A percentile compares a stretch with the other conserved stretches of the same genome.
Evolutionary conservation across 2,329 filamentous ascomycete species (phyloP).

Genomic region (Botryotinia narcissicola): DNA sequence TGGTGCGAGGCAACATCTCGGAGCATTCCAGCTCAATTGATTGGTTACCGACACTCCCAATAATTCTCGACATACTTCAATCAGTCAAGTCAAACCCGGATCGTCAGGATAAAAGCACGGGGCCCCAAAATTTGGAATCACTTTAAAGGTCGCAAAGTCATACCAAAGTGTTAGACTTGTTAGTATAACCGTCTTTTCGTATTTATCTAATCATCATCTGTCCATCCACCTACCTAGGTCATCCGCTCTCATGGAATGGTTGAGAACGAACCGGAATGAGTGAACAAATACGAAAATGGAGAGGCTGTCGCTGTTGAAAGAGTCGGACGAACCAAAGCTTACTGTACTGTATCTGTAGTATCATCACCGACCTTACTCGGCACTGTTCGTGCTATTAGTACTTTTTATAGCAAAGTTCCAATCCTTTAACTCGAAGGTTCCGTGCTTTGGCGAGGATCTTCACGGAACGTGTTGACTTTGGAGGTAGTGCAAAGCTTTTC

Average conservation of each 20-base stretch:
- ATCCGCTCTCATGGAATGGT: neutral
- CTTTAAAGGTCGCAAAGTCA: neutral
- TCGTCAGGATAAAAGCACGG: neutral
- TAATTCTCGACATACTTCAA: conserved; percentile 13
- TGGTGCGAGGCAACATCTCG: conserved; percentile 24
- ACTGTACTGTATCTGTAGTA: neutral
- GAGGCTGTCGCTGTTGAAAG: neutral
- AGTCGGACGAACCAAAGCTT: conserved; percentile 13
- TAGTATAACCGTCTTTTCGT: conserved; percentile 6
- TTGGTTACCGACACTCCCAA: conserved; percentile 11
- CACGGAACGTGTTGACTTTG: conserved; percentile 9
- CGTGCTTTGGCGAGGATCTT: conserved; percentile 14
- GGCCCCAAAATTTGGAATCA: neutral
- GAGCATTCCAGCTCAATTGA: conserved; percentile 24
- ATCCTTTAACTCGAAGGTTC: conserved; percentile 2
- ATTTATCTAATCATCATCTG: neutral
- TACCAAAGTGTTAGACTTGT: conserved; percentile 8
- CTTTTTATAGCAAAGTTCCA: neutral
- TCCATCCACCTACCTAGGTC: neutral
- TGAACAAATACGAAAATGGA: neutral
- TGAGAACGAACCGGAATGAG: neutral
- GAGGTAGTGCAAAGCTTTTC: conserved; percentile 1
- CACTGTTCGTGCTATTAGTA: neutral
- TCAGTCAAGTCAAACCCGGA: neutral
- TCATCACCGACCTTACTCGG: neutral